Conservation (phyloP, 768 basidiomycete genomes). For the Terana coerulea region DNA sequence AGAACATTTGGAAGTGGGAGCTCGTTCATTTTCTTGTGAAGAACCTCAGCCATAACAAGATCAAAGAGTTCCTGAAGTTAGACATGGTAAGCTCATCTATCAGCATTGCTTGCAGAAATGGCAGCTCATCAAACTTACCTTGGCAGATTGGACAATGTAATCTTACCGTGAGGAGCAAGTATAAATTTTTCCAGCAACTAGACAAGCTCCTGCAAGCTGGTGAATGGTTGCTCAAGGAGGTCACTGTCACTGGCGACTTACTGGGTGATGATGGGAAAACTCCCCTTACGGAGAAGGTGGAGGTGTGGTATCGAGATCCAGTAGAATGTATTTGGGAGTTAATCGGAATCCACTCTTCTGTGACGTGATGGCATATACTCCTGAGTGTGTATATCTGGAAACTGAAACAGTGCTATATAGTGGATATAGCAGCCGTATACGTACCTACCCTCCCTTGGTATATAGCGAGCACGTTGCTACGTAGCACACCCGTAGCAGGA, state of each 20-base stretch:
- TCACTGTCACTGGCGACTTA: constrained; percentile 4
- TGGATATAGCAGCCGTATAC: too few relatives aligned
- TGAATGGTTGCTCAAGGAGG: neutral
- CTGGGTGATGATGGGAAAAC: neutral
- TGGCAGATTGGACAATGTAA: neutral
- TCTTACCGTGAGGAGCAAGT: neutral
- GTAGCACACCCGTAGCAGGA: too few relatives aligned
- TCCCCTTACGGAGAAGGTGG: constrained; percentile 27
- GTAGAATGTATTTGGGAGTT: constrained; percentile 29
- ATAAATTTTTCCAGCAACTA: neutral
- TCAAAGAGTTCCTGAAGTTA: constrained; percentile 7
- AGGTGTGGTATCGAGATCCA: constrained; percentile 20
- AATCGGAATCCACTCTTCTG: constrained; percentile 7
- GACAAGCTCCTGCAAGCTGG: neutral
- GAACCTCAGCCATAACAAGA: constrained; percentile 8
- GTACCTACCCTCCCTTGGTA: too few relatives aligned
- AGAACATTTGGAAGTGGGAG: constrained; percentile 2
- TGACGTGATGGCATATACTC: constrained; percentile 2
- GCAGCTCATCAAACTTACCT: neutral
- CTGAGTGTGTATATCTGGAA: too few relatives aligned
- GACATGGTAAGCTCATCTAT: constrained; percentile 1
- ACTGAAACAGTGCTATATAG: too few relatives aligned
- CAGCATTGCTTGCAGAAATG: neutral
- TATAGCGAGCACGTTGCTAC: too few relatives aligned
- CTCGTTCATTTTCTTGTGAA: neutral